Evolutionary conservation across 1,284 basidiomycete genomes (phyloP), one percentile per base, ranked within the genome.

Genomic region (Tilletiaria anomala): DNA sequence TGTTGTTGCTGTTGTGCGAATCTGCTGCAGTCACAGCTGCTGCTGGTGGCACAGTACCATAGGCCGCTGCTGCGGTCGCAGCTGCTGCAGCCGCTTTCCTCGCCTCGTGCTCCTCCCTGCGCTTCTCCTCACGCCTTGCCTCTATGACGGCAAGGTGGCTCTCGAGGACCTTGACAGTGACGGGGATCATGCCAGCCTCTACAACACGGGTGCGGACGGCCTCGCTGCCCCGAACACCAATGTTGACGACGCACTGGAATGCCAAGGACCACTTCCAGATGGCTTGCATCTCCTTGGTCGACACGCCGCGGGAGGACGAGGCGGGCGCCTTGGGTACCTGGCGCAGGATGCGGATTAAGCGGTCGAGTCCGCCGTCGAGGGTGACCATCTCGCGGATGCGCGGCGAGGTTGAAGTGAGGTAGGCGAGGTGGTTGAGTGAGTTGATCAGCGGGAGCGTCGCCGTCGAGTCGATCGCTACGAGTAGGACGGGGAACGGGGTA

Each of bases 371-470:
- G 45, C 91, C 91, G 68, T 97, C 91, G 73, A 84, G 79, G 33
- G 88, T 91, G 74, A 99, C 83, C 63, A 94, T 94, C 70, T 99
- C 93, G 39, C 91, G 80, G 70, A 99, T 96, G 48, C 89, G 79
- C 3, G 91, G 89, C 0, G 88, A 94, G 5, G 91, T 96, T 2
- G 88, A 89, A 5, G 91, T 94, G 55, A 99, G 81, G 70, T 94
- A 93, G 39, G 85, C 85, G 45, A 97, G 80, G 70, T 96, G 87
- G 39, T 86, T 89, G 44, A 97, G 80, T 35, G 89, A 94, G 72
- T 94, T 96, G 73, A 94, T 83, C 39, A 97, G 74, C 14, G 91
- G 88, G 37, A 97, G 73, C 3, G 86, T 77, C 2, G 86, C 80
- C 48, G 81, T 82, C 41, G 87, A 83, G 72, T 97, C 93, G 63